Evolutionary conservation across 768 basidiomycete genomes (phyloP).

Genomic region (Boletus huronensis): DNA sequence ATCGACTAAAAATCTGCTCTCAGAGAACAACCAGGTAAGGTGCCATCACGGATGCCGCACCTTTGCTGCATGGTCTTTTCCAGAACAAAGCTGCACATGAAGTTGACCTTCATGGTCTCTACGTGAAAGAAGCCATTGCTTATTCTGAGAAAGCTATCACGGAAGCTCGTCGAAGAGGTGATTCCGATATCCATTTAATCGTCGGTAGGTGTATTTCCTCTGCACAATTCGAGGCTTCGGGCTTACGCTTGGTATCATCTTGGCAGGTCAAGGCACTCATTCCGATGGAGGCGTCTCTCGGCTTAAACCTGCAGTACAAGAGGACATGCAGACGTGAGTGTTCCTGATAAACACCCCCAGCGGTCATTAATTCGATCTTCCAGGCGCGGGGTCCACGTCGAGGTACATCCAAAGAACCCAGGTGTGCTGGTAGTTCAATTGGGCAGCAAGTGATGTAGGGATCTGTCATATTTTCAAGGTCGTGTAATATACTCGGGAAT

Average conservation of each 20-base stretch:
- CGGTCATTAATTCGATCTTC: not conserved
- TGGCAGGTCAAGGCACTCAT: constrained; percentile 82
- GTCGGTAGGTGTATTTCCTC: constrained; percentile 56
- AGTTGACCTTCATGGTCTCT: constrained; percentile 88
- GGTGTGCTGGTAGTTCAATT: constrained; percentile 78
- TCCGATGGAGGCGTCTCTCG: constrained; percentile 73
- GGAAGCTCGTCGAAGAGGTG: constrained; percentile 57
- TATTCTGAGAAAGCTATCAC: constrained; percentile 68
- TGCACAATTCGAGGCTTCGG: not conserved
- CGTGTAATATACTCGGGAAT: not conserved
- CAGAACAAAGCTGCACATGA: constrained; percentile 65
- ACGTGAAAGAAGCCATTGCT: constrained; percentile 85
- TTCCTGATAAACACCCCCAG: not conserved
- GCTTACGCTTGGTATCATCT: not conserved
- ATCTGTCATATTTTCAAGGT: not conserved
- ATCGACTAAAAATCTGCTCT: not conserved
- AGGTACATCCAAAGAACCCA: constrained; percentile 73
- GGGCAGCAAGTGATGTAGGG: not conserved
- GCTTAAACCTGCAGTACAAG: constrained; percentile 87
- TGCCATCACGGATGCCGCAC: not conserved
- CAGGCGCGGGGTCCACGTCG: constrained; percentile 68
- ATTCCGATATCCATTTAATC: constrained; percentile 68
- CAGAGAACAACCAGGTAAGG: constrained; percentile 73
- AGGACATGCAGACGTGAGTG: constrained; percentile 69
- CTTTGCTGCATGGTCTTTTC: constrained; percentile 1